Percentiles rank a stretch among this genome's conserved stretches.
phyloP scores from a whole-genome alignment of 768 basidiomycete genomes.

The Boletus rubropictus region DNA sequence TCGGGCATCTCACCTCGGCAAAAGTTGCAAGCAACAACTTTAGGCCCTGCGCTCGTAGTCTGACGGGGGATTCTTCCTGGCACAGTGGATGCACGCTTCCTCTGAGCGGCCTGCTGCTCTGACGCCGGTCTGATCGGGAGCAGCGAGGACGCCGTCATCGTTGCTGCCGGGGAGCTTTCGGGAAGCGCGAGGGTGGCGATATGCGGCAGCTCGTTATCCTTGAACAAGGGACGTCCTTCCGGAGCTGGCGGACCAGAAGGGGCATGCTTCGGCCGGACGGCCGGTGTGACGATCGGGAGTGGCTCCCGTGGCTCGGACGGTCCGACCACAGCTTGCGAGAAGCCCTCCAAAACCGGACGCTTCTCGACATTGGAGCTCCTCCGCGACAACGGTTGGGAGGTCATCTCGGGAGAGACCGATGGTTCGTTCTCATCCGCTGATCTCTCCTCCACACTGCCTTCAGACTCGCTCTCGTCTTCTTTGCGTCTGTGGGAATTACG shows the following conservation, averaged over 20 bases:
- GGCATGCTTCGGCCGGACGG: conserved; percentile 27
- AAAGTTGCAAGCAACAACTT: conserved; percentile 85
- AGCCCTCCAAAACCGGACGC: conserved; percentile 30
- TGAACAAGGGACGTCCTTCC: conserved; percentile 43
- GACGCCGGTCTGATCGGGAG: conserved; percentile 62
- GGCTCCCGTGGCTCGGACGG: conserved; percentile 44
- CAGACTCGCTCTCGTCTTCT: conserved; percentile 53
- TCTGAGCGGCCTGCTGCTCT: conserved; percentile 60
- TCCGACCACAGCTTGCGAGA: conserved; percentile 27
- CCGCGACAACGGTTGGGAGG: conserved; percentile 32
- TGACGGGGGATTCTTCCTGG: conserved; percentile 57
- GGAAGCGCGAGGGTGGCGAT: conserved; percentile 65
- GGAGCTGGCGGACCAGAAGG: conserved; percentile 19
- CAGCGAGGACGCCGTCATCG: conserved; percentile 59
- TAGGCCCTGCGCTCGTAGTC: conserved; percentile 66
- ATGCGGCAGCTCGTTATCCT: conserved; percentile 62
- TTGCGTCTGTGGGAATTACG: conserved; percentile 60
- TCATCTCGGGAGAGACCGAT: conserved; percentile 52
- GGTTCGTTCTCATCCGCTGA: conserved; percentile 47
- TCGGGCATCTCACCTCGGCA: conserved; percentile 61
- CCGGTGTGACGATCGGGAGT: conserved; percentile 34
- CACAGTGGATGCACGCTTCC: conserved; percentile 65
- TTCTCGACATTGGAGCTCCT: conserved; percentile 35
- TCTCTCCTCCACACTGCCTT: conserved; percentile 58
- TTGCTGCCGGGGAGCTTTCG: conserved; percentile 47